A percentile compares a stretch with the other conserved stretches of the same genome.
These are phyloP conservation scores for Aureobasidium sp. DNA, from an alignment of 2,329 filamentous ascomycete species.

Conservation along the genomic window DNA sequence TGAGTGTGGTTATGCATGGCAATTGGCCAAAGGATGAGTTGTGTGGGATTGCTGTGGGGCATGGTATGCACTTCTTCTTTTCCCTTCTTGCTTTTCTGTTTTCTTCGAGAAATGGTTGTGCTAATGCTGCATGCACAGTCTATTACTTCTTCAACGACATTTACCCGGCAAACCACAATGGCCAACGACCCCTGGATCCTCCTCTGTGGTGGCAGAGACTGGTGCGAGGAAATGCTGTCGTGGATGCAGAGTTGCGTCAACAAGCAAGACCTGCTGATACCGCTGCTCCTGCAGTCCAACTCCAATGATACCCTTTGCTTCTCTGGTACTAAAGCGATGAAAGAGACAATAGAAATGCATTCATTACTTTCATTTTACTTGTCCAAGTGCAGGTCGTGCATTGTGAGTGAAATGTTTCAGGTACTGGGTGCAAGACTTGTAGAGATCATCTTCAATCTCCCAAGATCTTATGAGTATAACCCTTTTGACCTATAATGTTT, in stretches of 20 bases:
- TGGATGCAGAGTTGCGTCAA: neutral
- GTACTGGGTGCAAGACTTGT: neutral
- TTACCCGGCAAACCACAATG: constrained; percentile 82
- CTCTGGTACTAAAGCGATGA: too few species aligned
- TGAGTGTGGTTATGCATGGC: constrained; percentile 85
- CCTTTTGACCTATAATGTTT: too few species aligned
- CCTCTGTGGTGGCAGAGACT: constrained; percentile 82
- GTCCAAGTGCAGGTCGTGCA: too few species aligned
- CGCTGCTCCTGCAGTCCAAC: neutral
- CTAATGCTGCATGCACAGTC: constrained; percentile 36
- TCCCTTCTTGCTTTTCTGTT: neutral
- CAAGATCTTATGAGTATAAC: too few species aligned
- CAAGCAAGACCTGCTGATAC: neutral
- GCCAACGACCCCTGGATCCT: constrained; percentile 77
- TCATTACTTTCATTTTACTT: neutral
- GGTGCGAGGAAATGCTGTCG: neutral
- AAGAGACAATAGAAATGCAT: neutral
- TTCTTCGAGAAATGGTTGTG: neutral
- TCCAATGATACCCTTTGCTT: neutral
- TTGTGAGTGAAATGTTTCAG: too few species aligned
- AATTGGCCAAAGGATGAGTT: constrained; percentile 91
- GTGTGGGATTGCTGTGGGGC: constrained; percentile 86
- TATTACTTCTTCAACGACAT: constrained; percentile 99
- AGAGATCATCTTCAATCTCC: neutral
- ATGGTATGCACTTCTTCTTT: constrained; percentile 40